Base-by-base conservation (phyloP, 1,139 yeast genomes). In the Arxiozyma heterogenica region DNA sequence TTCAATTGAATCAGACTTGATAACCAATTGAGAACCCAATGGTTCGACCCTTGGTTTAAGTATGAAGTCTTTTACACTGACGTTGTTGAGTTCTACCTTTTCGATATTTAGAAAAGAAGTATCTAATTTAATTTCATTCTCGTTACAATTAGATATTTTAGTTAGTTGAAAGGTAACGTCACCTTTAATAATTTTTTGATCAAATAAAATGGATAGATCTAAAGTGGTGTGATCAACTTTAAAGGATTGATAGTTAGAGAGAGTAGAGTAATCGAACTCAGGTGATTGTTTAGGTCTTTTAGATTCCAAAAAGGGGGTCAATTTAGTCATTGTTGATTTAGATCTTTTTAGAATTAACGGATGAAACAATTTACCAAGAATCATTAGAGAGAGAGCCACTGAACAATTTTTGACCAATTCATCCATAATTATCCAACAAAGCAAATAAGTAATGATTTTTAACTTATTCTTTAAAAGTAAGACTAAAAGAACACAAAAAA, bases 261-360 rank as follows among this genome's bases (percentile, higher is more conserved):
- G 72, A 5, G 96, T 86, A 20, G 93, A 84, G 25, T 86, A 84
- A 68, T 88, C 96, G 12, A 64, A 57, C 61, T 83, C 88, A 0
- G 89, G 86, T 2, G 81, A 75, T 22, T 58, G 61, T 2, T 59
- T 58, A 1, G 86, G 86, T 53, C 68, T 61, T 48, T 58, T 59
- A 2, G 57, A 52, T 51, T 65, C 68, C 17, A 65, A 41, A 27
- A 60, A 57, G 5, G 61, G 60, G 18, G 69, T 62, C 23, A 65
- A 53, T 51, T 49, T 54, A 21, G 52, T 21, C 17, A 22, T 15
- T 11, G 39, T 25, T 8, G 47, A 44, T 15, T 12, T 45, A 17
- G 22, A 30, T 27, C 47, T 18, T 21, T 45, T 27, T 6, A 38
- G n/a, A 30, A 45, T 27, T n/a, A 45, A 30, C n/a, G 47, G 38